Conservation (phyloP, 2,329 filamentous ascomycete genomes). For the Polytolypa hystricis region DNA sequence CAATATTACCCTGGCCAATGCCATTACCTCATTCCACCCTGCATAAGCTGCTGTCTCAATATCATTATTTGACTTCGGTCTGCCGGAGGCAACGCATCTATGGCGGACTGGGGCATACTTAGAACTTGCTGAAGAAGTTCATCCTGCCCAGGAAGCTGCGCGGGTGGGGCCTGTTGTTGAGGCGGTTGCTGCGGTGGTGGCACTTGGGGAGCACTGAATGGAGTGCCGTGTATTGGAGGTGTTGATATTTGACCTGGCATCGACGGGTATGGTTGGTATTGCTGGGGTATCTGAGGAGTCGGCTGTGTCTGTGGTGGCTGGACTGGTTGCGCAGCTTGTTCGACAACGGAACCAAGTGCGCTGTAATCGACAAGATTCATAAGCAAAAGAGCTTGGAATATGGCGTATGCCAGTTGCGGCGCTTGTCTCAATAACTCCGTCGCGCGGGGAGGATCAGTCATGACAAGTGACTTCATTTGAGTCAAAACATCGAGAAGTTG, state of each 20-base stretch:
- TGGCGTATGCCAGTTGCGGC: constrained; percentile 84
- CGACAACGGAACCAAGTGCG: constrained; percentile 70
- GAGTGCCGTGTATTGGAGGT: constrained; percentile 37
- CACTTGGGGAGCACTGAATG: constrained; percentile 30
- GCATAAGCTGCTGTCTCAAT: constrained; percentile 57
- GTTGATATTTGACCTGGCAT: constrained; percentile 40
- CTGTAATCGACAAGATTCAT: constrained; percentile 86
- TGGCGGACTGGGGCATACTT: constrained; percentile 65
- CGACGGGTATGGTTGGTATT: constrained; percentile 27
- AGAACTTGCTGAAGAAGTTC: constrained; percentile 72
- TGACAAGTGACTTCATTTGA: constrained; percentile 88
- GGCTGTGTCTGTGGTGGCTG: constrained; percentile 30
- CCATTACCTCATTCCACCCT: constrained; percentile 86
- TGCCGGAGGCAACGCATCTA: constrained; percentile 64
- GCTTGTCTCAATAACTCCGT: constrained; percentile 78
- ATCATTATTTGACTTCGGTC: constrained; percentile 71
- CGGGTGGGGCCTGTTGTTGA: constrained; percentile 25
- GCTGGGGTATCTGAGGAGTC: constrained; percentile 25
- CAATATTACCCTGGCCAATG: neutral
- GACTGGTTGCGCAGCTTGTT: constrained; percentile 40
- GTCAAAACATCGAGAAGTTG: constrained; percentile 88
- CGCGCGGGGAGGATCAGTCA: constrained; percentile 68
- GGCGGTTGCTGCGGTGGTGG: constrained; percentile 33
- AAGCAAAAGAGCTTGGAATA: constrained; percentile 86
- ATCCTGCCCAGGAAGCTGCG: constrained; percentile 48